phyloP scores from a whole-genome alignment of 768 basidiomycete genomes.

The Kwoniella shandongensis region DNA sequence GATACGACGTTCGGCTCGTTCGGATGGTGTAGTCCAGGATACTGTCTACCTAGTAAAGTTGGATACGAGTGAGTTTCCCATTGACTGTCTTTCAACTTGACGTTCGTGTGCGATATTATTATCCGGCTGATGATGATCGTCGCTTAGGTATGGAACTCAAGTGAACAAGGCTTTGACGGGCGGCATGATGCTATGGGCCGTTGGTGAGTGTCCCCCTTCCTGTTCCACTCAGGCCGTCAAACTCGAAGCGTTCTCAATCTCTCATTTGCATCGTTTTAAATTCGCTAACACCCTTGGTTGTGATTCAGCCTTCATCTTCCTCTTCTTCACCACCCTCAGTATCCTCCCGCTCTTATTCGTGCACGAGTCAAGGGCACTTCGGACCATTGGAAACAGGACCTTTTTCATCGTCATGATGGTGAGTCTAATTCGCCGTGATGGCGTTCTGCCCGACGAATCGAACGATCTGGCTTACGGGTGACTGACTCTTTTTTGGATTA shows the following conservation, averaged over 20 bases:
- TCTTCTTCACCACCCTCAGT: constrained; percentile 48
- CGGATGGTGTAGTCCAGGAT: constrained; percentile 45
- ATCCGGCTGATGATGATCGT: neutral
- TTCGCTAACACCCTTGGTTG: neutral
- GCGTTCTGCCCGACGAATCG: no score
- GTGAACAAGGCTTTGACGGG: constrained; percentile 47
- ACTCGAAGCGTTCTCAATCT: no score
- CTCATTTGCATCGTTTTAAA: neutral
- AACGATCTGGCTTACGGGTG: neutral
- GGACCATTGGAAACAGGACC: constrained; percentile 45
- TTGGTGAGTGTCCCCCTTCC: constrained; percentile 30
- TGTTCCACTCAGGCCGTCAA: neutral
- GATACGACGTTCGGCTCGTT: constrained; percentile 47
- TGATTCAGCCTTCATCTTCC: constrained; percentile 45
- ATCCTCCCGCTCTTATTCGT: constrained; percentile 52
- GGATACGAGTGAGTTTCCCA: constrained; percentile 47
- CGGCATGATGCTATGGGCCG: constrained; percentile 52
- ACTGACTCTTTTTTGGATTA: no score
- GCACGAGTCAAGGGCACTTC: constrained; percentile 45
- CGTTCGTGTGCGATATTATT: no score
- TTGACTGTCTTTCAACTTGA: neutral
- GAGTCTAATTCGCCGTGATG: constrained; percentile 13
- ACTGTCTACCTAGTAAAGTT: constrained; percentile 39
- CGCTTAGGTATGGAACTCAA: constrained; percentile 43
- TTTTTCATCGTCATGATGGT: constrained; percentile 48